A percentile compares a stretch with the other conserved stretches of the same genome.
Evolutionary conservation across 2,329 filamentous ascomycete genomes (phyloP).

Genomic region (Fusarium staphyleae): DNA sequence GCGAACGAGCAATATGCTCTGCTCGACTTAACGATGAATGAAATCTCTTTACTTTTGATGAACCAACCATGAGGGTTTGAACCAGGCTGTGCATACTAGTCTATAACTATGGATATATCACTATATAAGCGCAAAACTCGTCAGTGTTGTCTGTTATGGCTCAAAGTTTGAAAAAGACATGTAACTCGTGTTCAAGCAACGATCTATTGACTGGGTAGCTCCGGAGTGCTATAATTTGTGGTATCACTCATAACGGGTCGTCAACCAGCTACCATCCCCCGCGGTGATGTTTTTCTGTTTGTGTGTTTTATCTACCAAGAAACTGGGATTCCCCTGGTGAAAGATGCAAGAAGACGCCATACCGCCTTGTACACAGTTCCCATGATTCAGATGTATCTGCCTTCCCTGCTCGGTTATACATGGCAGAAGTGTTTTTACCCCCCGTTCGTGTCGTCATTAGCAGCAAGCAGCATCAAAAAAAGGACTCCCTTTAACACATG

Average conservation of each 20-base stretch:
- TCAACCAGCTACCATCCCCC: conserved; percentile 38
- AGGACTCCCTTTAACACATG: conserved; percentile 67
- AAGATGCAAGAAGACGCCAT: conserved; percentile 42
- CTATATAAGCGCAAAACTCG: no score
- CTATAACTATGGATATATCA: no score
- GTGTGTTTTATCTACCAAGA: conserved; percentile 33
- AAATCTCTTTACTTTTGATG: conserved; percentile 21
- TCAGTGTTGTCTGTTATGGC: no score
- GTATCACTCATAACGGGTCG: conserved; percentile 42
- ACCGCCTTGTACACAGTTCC: conserved; percentile 35
- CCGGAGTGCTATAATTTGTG: conserved; percentile 40
- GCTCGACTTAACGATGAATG: conserved; percentile 30
- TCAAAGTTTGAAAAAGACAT: no score
- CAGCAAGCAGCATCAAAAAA: conserved; percentile 23
- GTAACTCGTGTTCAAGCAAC: conserved; percentile 33
- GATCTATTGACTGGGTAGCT: conserved; percentile 41
- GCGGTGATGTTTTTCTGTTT: conserved; percentile 21
- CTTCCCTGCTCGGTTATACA: conserved; percentile 2
- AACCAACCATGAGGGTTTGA: no score
- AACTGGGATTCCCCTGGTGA: conserved; percentile 23
- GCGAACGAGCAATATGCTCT: conserved; percentile 7
- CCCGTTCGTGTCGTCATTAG: conserved; percentile 38
- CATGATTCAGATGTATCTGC: conserved; percentile 32
- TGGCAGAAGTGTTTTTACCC: conserved; percentile 1
- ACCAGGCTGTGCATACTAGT: no score